Conservation (phyloP, 2,329 filamentous ascomycete genomes). For the Sporothrix inflata region DNA sequence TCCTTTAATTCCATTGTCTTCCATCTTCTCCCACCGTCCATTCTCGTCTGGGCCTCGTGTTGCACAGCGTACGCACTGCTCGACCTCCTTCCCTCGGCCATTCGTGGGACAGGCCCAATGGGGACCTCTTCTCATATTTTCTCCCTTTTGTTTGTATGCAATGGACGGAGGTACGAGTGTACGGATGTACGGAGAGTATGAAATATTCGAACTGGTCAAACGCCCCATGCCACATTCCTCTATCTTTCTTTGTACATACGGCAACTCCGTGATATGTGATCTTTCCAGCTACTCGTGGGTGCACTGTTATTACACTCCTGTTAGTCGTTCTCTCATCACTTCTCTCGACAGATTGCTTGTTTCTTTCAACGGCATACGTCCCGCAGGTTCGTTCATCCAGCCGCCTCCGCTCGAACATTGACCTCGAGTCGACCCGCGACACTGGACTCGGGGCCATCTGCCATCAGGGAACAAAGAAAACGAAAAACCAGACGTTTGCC, state of each 20-base stretch:
- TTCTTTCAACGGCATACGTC: background rate
- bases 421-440: background rate
- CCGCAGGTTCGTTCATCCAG: background rate
- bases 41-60: background rate
- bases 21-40: background rate
- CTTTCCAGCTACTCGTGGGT: background rate
- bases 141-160: background rate
- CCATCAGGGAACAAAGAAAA: background rate
- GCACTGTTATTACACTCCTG: background rate
- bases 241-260: background rate
- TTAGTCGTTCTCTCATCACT: background rate
- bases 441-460: background rate
- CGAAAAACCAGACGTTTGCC: background rate
- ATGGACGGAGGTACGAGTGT: background rate
- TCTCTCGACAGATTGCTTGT: background rate
- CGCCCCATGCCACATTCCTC: background rate
- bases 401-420: background rate
- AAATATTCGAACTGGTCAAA: background rate
- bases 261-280: background rate
- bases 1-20: background rate
- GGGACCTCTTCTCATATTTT: background rate
- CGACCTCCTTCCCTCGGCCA: background rate
- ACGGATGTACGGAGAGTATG: background rate
- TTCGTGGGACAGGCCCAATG: slow-evolving; percentile 8
- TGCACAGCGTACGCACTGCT: slow-evolving; percentile 13